Conservation (phyloP, 768 basidiomycete species). For the Termitomyces sp. region DNA sequence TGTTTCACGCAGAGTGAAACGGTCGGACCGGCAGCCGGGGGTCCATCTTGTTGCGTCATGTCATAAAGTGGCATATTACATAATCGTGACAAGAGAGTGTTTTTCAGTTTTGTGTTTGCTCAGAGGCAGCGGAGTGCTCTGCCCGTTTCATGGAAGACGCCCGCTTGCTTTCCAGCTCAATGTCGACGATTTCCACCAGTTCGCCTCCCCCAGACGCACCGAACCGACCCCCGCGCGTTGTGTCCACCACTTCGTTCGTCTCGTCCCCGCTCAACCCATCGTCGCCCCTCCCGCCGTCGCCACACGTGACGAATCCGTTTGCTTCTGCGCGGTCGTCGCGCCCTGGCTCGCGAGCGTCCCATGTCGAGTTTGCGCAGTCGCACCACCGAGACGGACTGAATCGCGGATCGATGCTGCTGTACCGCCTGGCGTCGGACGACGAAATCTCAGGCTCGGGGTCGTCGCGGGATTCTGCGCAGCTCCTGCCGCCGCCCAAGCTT, state of each 20-base stretch:
- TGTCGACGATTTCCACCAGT: neutral
- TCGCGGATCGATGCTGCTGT: constrained; percentile 22
- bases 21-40: no score
- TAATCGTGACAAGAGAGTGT: neutral
- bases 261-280: constrained; percentile 15
- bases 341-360: constrained; percentile 11
- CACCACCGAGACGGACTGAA: neutral
- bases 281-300: constrained; percentile 2
- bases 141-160: neutral
- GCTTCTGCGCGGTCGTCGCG: constrained; percentile 6
- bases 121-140: no score
- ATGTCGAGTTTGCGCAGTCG: constrained; percentile 1
- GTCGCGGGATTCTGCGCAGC: constrained; percentile 2
- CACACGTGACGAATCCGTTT: constrained; percentile 12
- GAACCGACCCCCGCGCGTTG: neutral
- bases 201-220: neutral
- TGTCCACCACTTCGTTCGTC: constrained; percentile 7
- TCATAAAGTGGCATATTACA: neutral
- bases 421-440: constrained; percentile 19
- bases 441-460: constrained; percentile 4
- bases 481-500: neutral
- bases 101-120: neutral
- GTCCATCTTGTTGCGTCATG: no score
- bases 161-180: no score
- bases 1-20: no score